Evolutionary conservation across 2,329 filamentous ascomycete species (phyloP).

Genomic region (Neoarthrinium moseri): DNA sequence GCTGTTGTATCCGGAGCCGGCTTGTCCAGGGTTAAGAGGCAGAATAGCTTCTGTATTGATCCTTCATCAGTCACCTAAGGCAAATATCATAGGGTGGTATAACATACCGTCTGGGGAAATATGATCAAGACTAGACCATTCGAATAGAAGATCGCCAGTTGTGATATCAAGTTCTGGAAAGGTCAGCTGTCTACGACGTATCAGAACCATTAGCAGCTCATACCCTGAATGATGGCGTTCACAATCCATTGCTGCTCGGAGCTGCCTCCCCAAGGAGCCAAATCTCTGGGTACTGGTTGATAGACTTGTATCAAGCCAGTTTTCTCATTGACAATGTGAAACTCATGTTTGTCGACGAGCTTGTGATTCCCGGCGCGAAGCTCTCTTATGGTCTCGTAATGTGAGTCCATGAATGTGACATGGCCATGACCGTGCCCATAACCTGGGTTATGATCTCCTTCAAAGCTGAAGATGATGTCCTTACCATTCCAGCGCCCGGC

Average conservation of each 20-base stretch:
- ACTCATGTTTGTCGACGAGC: slow-evolving; percentile 54
- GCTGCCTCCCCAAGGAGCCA: slow-evolving; percentile 43
- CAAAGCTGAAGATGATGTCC: slow-evolving; percentile 52
- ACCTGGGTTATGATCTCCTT: slow-evolving; percentile 49
- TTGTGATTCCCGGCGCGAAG: slow-evolving; percentile 50
- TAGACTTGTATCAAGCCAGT: slow-evolving; percentile 54
- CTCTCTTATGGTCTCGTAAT: slow-evolving; percentile 54
- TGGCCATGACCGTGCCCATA: slow-evolving; percentile 55
- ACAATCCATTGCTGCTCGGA: slow-evolving; percentile 55
- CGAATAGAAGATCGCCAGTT: slow-evolving; percentile 54
- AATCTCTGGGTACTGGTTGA: slow-evolving; percentile 44
- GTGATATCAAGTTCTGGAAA: slow-evolving; percentile 44
- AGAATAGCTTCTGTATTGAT: slow-evolving; percentile 39
- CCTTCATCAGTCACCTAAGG: slow-evolving; percentile 12
- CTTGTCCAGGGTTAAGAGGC: slow-evolving; percentile 44
- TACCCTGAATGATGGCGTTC: slow-evolving; percentile 52
- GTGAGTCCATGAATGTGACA: slow-evolving; percentile 49
- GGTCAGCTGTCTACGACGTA: background rate
- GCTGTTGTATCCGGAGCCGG: slow-evolving; percentile 23
- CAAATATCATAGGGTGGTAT: slow-evolving; percentile 7
- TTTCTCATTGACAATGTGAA: slow-evolving; percentile 50
- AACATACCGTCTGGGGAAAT: slow-evolving; percentile 46
- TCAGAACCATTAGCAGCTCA: slow-evolving; percentile 11
- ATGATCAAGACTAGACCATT: slow-evolving; percentile 58
- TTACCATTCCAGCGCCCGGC: slow-evolving; percentile 46